Percentiles rank a stretch among this genome's conserved stretches.
These are phyloP conservation scores for Alternaria viburni DNA, from an alignment of 2,329 filamentous ascomycete species.

Conservation along the genomic window DNA sequence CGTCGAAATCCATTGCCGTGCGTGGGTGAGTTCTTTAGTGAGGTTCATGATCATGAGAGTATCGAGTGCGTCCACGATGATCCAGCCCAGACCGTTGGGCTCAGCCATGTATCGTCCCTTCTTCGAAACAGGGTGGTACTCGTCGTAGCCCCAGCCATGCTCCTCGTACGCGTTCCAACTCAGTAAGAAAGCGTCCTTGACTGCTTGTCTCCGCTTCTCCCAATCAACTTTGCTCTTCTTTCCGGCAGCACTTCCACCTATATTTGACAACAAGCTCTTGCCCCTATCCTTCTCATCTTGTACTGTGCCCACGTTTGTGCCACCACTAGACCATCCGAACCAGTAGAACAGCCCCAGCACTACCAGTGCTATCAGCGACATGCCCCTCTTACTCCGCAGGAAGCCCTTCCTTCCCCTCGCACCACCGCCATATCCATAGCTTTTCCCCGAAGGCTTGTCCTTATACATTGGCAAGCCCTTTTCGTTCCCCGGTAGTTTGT, in stretches of 20 bases:
- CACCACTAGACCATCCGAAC: constrained; percentile 59
- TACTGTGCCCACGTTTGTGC: constrained; percentile 39
- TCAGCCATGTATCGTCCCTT: constrained; percentile 80
- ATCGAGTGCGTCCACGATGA: constrained; percentile 94
- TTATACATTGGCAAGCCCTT: constrained; percentile 92
- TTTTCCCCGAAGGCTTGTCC: constrained; percentile 81
- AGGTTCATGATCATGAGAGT: constrained; percentile 99
- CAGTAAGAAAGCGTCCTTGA: constrained; percentile 86
- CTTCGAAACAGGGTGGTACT: constrained; percentile 84
- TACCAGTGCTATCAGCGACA: constrained; percentile 60
- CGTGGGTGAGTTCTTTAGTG: constrained; percentile 81
- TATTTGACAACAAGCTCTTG: constrained; percentile 39
- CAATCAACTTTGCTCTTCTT: constrained; percentile 66
- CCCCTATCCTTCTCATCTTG: constrained; percentile 42
- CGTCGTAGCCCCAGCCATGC: constrained; percentile 92
- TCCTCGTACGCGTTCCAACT: constrained; percentile 94
- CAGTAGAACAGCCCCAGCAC: constrained; percentile 71
- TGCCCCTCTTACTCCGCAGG: constrained; percentile 66
- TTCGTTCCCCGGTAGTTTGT: constrained; percentile 64
- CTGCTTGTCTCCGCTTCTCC: constrained; percentile 76
- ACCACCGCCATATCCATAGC: constrained; percentile 63
- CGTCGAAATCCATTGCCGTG: constrained; percentile 85
- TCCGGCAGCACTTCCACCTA: constrained; percentile 29
- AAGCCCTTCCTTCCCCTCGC: constrained; percentile 61
- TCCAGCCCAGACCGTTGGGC: constrained; percentile 89